Evolutionary conservation across 257 asterid species (phyloP).

Genomic region (Verbascum thapsus): DNA sequence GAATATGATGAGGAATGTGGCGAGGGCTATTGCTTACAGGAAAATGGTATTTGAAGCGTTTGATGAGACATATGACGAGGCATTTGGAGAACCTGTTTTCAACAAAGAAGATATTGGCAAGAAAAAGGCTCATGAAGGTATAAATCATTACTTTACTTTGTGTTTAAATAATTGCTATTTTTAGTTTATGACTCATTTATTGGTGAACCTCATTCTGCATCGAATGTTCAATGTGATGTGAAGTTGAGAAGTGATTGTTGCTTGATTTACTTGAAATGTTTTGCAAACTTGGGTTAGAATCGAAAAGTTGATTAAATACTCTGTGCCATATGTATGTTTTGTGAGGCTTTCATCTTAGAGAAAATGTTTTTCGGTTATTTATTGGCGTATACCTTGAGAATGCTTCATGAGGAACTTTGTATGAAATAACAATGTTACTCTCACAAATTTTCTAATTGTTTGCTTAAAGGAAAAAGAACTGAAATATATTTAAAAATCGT

Average conservation of each 20-base stretch:
- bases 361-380: neutral
- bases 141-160: neutral
- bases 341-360: neutral
- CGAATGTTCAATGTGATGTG: neutral
- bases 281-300: neutral
- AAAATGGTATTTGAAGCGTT: neutral
- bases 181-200: neutral
- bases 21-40: neutral
- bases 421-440: too few relatives aligned
- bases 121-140: conserved; percentile 3
- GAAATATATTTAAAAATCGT: too few relatives aligned
- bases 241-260: neutral
- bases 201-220: neutral
- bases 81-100: neutral
- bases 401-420: too few relatives aligned
- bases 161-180: neutral
- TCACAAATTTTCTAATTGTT: too few relatives aligned
- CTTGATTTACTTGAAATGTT: neutral
- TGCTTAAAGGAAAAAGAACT: too few relatives aligned
- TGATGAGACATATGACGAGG: neutral
- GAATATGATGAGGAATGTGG: neutral
- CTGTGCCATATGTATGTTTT: neutral
- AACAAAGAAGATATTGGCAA: neutral
- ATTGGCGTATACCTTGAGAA: too few relatives aligned
- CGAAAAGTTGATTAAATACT: neutral